Percentiles rank a stretch among this genome's conserved stretches.
Conservation (phyloP, 1,284 basidiomycete species). For the Papiliotrema laurentii region DNA sequence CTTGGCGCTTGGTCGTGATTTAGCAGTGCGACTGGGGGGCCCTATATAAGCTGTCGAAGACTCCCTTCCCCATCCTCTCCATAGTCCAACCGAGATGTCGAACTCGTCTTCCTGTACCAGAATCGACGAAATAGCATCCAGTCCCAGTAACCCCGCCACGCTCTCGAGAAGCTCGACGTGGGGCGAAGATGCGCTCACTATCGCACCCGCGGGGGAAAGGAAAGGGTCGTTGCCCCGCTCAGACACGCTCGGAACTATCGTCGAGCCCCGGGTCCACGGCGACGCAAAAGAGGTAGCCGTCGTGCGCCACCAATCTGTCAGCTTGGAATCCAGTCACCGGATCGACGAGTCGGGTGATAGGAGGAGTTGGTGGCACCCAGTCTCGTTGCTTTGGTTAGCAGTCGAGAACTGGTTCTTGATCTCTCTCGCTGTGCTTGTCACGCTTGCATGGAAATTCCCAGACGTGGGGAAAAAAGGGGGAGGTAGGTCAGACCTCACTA, state of each 20-base stretch:
- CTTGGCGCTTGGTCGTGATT: too few species aligned
- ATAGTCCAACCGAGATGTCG: too few species aligned
- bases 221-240: background rate
- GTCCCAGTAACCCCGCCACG: too few species aligned
- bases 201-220: background rate
- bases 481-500: background rate
- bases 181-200: background rate
- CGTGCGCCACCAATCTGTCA: background rate
- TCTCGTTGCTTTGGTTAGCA: background rate
- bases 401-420: constrained; percentile 31
- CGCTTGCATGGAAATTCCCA: constrained; percentile 26
- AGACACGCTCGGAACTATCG: background rate
- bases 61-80: too few species aligned
- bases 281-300: background rate
- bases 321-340: background rate
- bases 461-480: constrained; percentile 22
- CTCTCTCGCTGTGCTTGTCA: constrained; percentile 26
- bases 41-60: too few species aligned
- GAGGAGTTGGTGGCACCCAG: constrained; percentile 5
- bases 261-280: background rate
- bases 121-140: too few species aligned
- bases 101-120: too few species aligned
- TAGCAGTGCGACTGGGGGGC: too few species aligned
- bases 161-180: background rate
- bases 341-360: too few species aligned